Base-by-base conservation (phyloP, 495 filamentous ascomycete genomes). In the Hamigera avellanea region DNA sequence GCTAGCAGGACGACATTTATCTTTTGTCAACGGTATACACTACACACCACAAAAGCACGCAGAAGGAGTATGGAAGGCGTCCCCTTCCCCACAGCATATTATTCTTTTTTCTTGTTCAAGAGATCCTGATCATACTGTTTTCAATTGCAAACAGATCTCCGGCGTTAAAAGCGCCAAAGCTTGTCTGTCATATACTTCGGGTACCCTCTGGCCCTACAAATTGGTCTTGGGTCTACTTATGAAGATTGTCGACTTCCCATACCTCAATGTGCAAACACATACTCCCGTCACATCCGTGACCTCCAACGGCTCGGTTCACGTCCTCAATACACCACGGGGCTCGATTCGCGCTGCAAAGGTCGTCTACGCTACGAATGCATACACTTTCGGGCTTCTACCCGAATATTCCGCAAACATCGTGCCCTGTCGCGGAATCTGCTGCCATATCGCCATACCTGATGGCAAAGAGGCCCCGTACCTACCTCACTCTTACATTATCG, bases 361-460 rank as follows among this genome's bases (percentile, higher is more conserved):
- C 2, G 61, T 86, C 7, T 50, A 83, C 32, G 82, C 81, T 17
- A 86, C 79, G 19, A 87, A 87, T 39, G 82, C 75, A 15, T 85
- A 84, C 45, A 76, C 78, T 2, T 70, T 76, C 1, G 61, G 57
- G 12, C 54, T 86, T 9, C 61, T 71, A 27, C 65, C 69, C 3
- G 46, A 58, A 14, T 71, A 84, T 35, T 66, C 69, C 37, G 67
- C 70, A n/a, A 45, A 67, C 13, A 74, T 85, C 32, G 70, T 84
- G 3, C 81, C 81, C 1, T 52, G 52, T 41, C 56, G 57, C 35
- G 57, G 54, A 1, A 49, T 83, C 13, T 67, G 79, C 17, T 77
- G 77, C n/a, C 78, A 80, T 41, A 71, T 85, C 32, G 72, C 72
- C 0, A 73, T 76, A 6, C 80, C 29, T 44, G 62, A 30, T 69